Base-by-base conservation (phyloP, 345 rosid genomes). In the Clarkia xantiana region DNA sequence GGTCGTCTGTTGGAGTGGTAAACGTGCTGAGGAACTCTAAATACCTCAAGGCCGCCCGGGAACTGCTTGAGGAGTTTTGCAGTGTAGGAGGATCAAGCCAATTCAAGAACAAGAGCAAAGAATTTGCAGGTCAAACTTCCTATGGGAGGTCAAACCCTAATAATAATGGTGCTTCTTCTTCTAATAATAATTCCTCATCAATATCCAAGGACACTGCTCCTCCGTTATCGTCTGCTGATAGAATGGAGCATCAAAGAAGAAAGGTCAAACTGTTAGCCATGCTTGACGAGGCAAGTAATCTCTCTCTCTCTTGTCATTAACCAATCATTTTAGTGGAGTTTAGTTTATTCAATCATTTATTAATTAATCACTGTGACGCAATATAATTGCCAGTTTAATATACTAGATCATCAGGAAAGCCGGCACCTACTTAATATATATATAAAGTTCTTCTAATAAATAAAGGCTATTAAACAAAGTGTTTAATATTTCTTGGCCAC, bases 221-320 rank as follows among this genome's bases (percentile, higher is more conserved):
- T 41, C 75, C 83, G 40, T 64, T 81, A 44, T 79, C 95, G 44
- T 80, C 89, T 1, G 65, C 93, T 44, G 96, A 91, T 59, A 73
- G 96, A 61, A 83, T 83, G 76, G 96, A 91, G 60, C 87, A 83
- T 71, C 98, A 91, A 58, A 78, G 96, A 66, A 79, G 87, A 67
- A 91, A 86, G 81, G 93, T 73, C 81, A 91, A 86, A 67, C 80
- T 91, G 40, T 59, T 91, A 56, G 62, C 88, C 67, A 91, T 86
- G 98, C 93, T 91, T 70, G 98, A 91, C 62, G 96, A 91, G 98
- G 98, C 84, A 86, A 69, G 94, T 90, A 19, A 65, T 63, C 56
- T 54, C 18, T 40, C 49, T 40, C 55, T 54, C 38, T 53, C 52
- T 55, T 59, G 36, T 16, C 57, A 47, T 69, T 64, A 16, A 16